These are phyloP conservation scores for Macroventuria anomochaeta DNA, from an alignment of 2,329 filamentous ascomycete species.

Conservation along the genomic window DNA sequence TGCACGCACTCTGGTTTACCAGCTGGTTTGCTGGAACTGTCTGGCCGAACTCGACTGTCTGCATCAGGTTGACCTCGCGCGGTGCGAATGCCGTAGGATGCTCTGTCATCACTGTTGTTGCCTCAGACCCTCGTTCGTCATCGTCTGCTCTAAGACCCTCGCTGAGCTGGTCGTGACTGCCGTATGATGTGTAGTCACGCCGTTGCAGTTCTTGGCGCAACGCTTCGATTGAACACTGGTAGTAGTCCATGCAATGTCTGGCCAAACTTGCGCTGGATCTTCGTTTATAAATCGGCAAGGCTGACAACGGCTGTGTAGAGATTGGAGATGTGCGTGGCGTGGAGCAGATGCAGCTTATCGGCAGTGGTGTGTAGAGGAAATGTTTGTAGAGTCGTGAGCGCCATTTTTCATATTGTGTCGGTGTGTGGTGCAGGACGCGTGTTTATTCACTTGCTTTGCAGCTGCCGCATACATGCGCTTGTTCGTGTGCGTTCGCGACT, in stretches of 20 bases:
- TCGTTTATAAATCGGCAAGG: not conserved
- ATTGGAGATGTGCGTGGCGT: no score
- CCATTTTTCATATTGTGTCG: not conserved
- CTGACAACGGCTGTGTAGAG: no score
- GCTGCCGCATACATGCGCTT: no score
- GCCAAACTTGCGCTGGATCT: not conserved
- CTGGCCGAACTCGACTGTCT: slow-evolving; percentile 22
- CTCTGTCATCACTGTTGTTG: slow-evolving; percentile 29
- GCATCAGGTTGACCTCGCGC: slow-evolving; percentile 2
- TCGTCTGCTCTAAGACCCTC: slow-evolving; percentile 32
- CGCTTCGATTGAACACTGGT: slow-evolving; percentile 24
- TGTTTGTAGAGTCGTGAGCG: not conserved
- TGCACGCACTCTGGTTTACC: slow-evolving; percentile 29
- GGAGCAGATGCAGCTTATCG: no score
- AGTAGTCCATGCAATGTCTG: slow-evolving; percentile 32
- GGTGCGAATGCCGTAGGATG: not conserved
- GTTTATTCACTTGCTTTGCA: not conserved
- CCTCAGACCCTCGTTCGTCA: slow-evolving; percentile 21
- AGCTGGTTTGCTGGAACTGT: slow-evolving; percentile 18
- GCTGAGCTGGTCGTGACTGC: slow-evolving; percentile 26
- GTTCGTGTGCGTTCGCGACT: no score
- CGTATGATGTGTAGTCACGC: slow-evolving; percentile 18
- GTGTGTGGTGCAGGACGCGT: not conserved
- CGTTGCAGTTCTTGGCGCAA: slow-evolving; percentile 28
- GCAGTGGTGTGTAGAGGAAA: no score